Conservation (phyloP, 257 asterid species). For the Ajuga chamaepitys region DNA sequence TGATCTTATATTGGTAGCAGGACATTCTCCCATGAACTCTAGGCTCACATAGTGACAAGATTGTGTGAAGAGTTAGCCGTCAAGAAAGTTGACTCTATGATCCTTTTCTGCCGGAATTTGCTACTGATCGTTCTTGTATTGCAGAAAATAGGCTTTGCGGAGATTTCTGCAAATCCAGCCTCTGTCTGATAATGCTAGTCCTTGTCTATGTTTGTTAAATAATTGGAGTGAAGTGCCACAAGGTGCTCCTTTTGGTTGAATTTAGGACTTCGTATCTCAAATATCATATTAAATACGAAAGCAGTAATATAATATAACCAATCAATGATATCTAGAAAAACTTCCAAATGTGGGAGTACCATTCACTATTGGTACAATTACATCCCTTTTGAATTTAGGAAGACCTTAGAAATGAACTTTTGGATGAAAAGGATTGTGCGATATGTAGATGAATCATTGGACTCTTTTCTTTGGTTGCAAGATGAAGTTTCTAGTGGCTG, state of each 20-base stretch:
- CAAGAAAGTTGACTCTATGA: slow-evolving; percentile 1
- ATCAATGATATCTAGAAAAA: not conserved
- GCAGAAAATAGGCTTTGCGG: not conserved
- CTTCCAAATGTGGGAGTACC: not conserved
- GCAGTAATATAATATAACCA: slow-evolving; percentile 8
- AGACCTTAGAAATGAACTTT: slow-evolving; percentile 12
- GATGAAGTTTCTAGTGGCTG: slow-evolving; percentile 1
- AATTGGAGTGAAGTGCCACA: slow-evolving; percentile 1
- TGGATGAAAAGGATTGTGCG: slow-evolving; percentile 3
- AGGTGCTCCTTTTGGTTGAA: not conserved
- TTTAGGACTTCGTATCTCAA: not conserved
- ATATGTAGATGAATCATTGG: not conserved
- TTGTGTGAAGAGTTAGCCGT: not conserved
- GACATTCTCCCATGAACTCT: not conserved
- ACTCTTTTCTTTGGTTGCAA: slow-evolving; percentile 7
- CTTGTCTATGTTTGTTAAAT: not conserved
- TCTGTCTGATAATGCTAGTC: not conserved
- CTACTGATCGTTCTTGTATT: not conserved
- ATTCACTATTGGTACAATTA: not conserved
- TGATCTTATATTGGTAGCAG: not conserved
- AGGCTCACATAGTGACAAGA: slow-evolving; percentile 15
- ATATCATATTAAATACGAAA: not conserved
- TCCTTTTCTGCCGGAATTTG: not conserved
- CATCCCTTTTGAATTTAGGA: slow-evolving; percentile 7
- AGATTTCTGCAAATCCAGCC: not conserved